These are phyloP conservation scores for Dipteronia sinensis DNA, from an alignment of 345 rosid genomes.

Conservation along the genomic window DNA sequence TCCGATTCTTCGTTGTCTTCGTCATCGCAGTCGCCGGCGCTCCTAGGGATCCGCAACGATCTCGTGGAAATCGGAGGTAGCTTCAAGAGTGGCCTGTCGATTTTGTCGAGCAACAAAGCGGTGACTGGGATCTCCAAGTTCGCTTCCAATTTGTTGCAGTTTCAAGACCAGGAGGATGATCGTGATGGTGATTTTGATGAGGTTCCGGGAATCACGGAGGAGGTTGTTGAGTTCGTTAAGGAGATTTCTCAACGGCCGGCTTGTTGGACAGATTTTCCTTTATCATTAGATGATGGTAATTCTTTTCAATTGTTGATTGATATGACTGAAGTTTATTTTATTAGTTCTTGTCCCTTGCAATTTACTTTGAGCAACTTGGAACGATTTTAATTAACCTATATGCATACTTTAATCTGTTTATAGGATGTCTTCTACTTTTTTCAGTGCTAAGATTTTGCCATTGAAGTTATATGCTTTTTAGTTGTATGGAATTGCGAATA, in stretches of 20 bases:
- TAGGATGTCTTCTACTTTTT: too few species aligned
- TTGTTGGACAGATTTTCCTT: slow-evolving; percentile 72
- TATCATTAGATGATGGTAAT: slow-evolving; percentile 50
- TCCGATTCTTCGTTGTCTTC: slow-evolving; percentile 18
- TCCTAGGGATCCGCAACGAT: slow-evolving; percentile 65
- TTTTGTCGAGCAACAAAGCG: slow-evolving; percentile 43
- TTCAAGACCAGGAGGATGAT: slow-evolving; percentile 27
- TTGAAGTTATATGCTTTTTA: background rate
- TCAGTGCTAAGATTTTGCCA: background rate
- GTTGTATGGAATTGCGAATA: background rate
- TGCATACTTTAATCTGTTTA: too few species aligned
- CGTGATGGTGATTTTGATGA: slow-evolving; percentile 30
- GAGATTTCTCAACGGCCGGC: slow-evolving; percentile 55
- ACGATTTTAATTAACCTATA: too few species aligned
- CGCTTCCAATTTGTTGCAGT: slow-evolving; percentile 51
- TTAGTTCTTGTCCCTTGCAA: background rate
- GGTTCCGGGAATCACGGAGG: slow-evolving; percentile 56
- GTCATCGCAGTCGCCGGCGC: slow-evolving; percentile 30
- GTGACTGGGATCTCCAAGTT: slow-evolving; percentile 51
- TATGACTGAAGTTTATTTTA: background rate
- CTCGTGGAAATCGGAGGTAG: slow-evolving; percentile 72
- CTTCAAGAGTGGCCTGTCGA: slow-evolving; percentile 52
- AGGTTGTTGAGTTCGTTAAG: slow-evolving; percentile 52
- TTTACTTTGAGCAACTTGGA: background rate
- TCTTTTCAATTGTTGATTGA: background rate